Percentiles rank a stretch among this genome's conserved stretches.
phyloP scores from a whole-genome alignment of 2,329 filamentous ascomycete genomes.

The Aureobasidium vineae region DNA sequence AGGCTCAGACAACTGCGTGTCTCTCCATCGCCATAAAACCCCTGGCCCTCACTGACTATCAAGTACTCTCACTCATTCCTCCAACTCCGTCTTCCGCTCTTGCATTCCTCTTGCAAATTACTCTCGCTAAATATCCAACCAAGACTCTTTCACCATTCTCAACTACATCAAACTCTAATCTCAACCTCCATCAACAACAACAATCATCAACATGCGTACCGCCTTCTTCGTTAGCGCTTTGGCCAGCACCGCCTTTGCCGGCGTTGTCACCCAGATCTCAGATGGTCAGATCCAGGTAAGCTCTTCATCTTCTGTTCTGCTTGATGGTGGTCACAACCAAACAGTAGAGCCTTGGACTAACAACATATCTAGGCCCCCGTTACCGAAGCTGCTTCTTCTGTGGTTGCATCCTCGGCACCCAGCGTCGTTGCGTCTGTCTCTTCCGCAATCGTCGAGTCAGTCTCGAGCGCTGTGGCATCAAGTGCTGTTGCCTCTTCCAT shows the following conservation, averaged over 20 bases:
- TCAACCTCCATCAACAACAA: constrained; percentile 6
- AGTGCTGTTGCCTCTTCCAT: constrained; percentile 3
- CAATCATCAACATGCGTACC: constrained; percentile 28
- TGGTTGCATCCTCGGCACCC: constrained; percentile 17
- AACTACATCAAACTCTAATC: constrained; percentile 17
- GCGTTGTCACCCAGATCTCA: constrained; percentile 29
- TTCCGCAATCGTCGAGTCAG: constrained; percentile 12
- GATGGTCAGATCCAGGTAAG: constrained; percentile 29
- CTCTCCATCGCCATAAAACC: constrained; percentile 22
- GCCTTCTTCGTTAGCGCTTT: constrained; percentile 24
- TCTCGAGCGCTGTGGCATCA: constrained; percentile 5
- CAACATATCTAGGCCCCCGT: constrained; percentile 1
- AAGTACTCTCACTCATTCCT: constrained; percentile 15
- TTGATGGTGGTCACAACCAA: not conserved
- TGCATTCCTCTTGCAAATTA: constrained; percentile 26
- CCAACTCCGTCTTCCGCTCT: constrained; percentile 5
- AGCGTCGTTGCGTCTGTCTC: constrained; percentile 8
- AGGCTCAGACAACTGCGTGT: constrained; percentile 16
- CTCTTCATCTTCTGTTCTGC: not conserved
- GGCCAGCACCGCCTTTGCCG: constrained; percentile 25
- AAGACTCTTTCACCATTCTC: not conserved
- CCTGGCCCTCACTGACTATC: constrained; percentile 9
- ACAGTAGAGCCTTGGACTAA: not conserved
- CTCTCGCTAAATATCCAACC: constrained; percentile 14
- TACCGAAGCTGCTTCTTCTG: not conserved